Percentiles rank a stretch among this genome's conserved stretches.
Evolutionary conservation across 768 basidiomycete species (phyloP).

Genomic region (Boletus patriciae): DNA sequence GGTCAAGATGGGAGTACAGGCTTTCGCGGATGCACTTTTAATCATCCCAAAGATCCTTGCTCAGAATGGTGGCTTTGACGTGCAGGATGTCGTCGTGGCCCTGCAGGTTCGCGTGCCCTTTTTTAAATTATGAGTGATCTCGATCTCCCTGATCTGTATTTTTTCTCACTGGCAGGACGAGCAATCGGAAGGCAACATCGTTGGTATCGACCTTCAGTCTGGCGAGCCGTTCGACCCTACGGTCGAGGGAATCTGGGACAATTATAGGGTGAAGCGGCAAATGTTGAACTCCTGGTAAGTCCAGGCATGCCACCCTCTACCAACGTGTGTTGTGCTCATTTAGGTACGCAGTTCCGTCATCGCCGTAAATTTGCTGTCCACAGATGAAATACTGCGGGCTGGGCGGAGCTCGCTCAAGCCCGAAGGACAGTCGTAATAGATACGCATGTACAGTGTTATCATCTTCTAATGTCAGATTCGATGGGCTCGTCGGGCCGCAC

Average conservation of each 20-base stretch:
- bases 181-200: constrained; percentile 87
- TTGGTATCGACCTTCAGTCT: constrained; percentile 88
- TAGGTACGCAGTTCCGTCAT: constrained; percentile 72
- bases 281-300: constrained; percentile 95
- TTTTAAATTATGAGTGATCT: constrained; percentile 1
- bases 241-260: constrained; percentile 97
- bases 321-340: constrained; percentile 26
- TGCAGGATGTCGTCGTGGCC: constrained; percentile 90
- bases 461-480: constrained; percentile 16
- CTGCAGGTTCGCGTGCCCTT: constrained; percentile 63
- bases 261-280: constrained; percentile 97
- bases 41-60: constrained; percentile 97
- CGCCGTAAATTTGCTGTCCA: constrained; percentile 90
- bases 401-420: constrained; percentile 86
- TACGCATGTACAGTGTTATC: constrained; percentile 23
- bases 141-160: constrained; percentile 11
- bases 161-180: constrained; percentile 76
- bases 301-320: constrained; percentile 6
- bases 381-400: constrained; percentile 92
- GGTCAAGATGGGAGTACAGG: constrained; percentile 95
- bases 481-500: constrained; percentile 13
- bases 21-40: constrained; percentile 92
- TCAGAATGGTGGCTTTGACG: constrained; percentile 94
- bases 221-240: constrained; percentile 97
- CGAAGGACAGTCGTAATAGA: constrained; percentile 58